phyloP scores from a whole-genome alignment of 2,329 filamentous ascomycete species.

The Aspergillus fischeri region DNA sequence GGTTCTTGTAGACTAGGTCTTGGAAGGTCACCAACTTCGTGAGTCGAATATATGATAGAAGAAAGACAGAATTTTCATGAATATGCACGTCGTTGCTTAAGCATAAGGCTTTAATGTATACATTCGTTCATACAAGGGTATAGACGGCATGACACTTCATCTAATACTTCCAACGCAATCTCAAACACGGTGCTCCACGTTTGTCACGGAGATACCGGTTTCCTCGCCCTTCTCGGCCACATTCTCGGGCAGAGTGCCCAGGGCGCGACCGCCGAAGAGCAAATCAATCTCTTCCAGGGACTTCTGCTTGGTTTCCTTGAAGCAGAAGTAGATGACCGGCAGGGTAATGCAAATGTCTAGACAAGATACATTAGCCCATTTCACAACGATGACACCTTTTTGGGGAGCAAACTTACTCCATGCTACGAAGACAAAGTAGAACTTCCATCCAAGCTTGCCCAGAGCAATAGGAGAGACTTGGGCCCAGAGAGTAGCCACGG shows the following conservation, averaged over 20 bases:
- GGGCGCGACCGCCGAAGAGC: slow-evolving; percentile 51
- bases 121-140: neutral
- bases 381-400: neutral
- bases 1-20: neutral
- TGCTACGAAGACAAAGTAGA: slow-evolving; percentile 56
- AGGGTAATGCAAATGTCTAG: slow-evolving; percentile 35
- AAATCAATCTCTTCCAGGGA: slow-evolving; percentile 57
- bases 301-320: slow-evolving; percentile 52
- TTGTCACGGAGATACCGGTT: neutral
- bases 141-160: neutral
- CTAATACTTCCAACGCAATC: neutral
- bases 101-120: neutral
- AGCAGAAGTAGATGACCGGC: slow-evolving; percentile 48
- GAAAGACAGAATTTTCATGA: neutral
- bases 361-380: slow-evolving; percentile 1
- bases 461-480: slow-evolving; percentile 55
- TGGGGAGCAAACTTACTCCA: slow-evolving; percentile 38
- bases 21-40: neutral
- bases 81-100: neutral
- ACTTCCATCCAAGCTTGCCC: slow-evolving; percentile 48
- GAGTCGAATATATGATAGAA: too few relatives aligned
- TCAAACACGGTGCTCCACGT: neutral
- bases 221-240: neutral
- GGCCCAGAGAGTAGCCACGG: slow-evolving; percentile 56
- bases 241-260: slow-evolving; percentile 46